These are phyloP conservation scores for Hygrophoropsis aurantiaca DNA, from an alignment of 768 basidiomycete genomes.

Conservation along the genomic window DNA sequence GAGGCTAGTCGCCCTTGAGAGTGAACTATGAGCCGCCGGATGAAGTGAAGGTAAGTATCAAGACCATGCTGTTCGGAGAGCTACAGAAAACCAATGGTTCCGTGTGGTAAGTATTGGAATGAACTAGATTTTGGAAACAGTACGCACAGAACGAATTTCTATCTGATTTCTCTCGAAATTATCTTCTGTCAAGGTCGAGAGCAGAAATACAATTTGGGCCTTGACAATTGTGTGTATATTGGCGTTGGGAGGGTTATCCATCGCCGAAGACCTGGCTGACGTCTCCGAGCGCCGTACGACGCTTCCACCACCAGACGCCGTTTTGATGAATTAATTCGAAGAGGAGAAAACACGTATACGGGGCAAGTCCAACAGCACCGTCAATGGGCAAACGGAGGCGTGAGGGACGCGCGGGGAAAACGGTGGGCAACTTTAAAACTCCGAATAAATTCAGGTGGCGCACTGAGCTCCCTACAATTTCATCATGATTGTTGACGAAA, in stretches of 20 bases:
- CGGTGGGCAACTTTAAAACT: constrained; percentile 11
- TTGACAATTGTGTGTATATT: constrained; percentile 93
- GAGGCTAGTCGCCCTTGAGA: constrained; percentile 72
- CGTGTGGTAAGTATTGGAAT: constrained; percentile 6
- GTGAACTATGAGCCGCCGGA: constrained; percentile 91
- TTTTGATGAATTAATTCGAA: constrained; percentile 43
- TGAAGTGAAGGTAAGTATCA: constrained; percentile 97
- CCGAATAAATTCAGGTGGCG: constrained; percentile 12
- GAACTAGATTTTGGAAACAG: constrained; percentile 9
- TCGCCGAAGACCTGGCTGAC: constrained; percentile 75
- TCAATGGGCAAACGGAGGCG: constrained; percentile 20
- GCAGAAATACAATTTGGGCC: constrained; percentile 96
- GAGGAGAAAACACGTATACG: constrained; percentile 36
- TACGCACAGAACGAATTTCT: constrained; percentile 91
- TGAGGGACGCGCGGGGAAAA: constrained; percentile 14
- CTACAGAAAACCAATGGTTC: constrained; percentile 42
- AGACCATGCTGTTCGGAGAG: constrained; percentile 95
- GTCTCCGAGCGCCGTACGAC: constrained; percentile 70
- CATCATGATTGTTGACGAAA: background rate
- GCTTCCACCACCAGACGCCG: constrained; percentile 71
- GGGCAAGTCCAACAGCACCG: constrained; percentile 33
- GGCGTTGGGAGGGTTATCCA: constrained; percentile 82
- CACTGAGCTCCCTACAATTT: background rate
- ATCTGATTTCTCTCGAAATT: constrained; percentile 92
- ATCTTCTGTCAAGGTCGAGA: constrained; percentile 95